A percentile compares a stretch with the other conserved stretches of the same genome.
These are phyloP conservation scores for Lachnellula arida DNA, from an alignment of 2,329 filamentous ascomycete genomes.

Conservation along the genomic window DNA sequence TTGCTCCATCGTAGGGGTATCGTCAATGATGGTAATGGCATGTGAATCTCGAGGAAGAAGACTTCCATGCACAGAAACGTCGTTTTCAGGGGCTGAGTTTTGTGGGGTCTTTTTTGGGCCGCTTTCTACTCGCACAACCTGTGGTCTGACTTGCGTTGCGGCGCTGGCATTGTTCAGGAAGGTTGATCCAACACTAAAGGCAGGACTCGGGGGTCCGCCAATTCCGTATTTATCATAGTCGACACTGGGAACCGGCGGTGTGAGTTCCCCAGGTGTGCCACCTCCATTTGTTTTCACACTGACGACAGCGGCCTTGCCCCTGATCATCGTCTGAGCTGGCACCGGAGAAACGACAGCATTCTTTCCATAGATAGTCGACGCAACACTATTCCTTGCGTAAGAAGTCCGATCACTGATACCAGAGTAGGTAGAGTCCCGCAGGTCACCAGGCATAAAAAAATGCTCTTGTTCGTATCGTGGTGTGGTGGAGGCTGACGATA, in stretches of 20 bases:
- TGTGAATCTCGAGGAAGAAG: slow-evolving; percentile 37
- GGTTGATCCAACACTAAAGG: slow-evolving; percentile 64
- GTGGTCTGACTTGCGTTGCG: slow-evolving; percentile 52
- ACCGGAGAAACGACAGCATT: slow-evolving; percentile 76
- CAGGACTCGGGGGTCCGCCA: slow-evolving; percentile 47
- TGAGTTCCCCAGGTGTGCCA: slow-evolving; percentile 46
- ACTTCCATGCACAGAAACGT: slow-evolving; percentile 15
- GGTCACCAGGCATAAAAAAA: slow-evolving; percentile 87
- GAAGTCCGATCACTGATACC: slow-evolving; percentile 62
- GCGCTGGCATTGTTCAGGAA: slow-evolving; percentile 61
- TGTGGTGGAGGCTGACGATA: slow-evolving; percentile 50
- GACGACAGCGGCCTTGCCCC: slow-evolving; percentile 86
- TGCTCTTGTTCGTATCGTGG: slow-evolving; percentile 71
- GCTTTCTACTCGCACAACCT: slow-evolving; percentile 55
- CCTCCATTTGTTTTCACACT: slow-evolving; percentile 73
- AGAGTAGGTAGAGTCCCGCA: slow-evolving; percentile 88
- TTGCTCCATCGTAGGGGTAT: slow-evolving; percentile 47
- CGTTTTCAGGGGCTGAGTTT: slow-evolving; percentile 7
- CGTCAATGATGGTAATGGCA: slow-evolving; percentile 46
- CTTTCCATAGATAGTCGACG: slow-evolving; percentile 90
- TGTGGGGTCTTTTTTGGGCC: slow-evolving; percentile 38
- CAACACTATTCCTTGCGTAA: slow-evolving; percentile 68
- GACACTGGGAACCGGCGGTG: slow-evolving; percentile 70
- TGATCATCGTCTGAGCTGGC: slow-evolving; percentile 79
- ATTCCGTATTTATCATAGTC: slow-evolving; percentile 56